Conservation (phyloP, 768 basidiomycete genomes). For the Phanerodontia chrysosporium region DNA sequence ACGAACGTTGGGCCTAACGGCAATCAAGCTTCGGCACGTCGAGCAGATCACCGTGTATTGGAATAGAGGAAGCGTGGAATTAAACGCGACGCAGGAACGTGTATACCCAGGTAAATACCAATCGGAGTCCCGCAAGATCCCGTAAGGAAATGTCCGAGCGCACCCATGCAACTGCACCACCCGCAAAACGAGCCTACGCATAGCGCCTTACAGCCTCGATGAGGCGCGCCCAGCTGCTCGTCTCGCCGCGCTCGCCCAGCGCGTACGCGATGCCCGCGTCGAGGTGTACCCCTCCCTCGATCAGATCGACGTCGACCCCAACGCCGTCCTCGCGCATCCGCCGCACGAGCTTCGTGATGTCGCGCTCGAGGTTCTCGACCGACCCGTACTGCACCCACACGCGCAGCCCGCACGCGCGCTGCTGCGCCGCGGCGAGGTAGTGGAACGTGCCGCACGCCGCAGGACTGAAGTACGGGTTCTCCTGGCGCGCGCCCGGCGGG, state of each 20-base stretch:
- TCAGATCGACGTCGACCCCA: conserved; percentile 4
- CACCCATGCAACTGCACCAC: neutral
- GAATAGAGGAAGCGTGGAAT: neutral
- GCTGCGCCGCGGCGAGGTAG: conserved; percentile 3
- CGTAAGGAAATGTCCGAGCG: neutral
- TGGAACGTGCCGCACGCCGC: conserved; percentile 3
- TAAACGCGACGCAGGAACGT: neutral
- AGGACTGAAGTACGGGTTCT: conserved; percentile 10
- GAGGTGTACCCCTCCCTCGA: conserved; percentile 11
- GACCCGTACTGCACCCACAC: conserved; percentile 10
- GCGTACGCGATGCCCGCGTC: conserved; percentile 13
- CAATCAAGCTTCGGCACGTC: neutral
- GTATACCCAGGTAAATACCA: neutral
- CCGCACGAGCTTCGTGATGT: conserved; percentile 3
- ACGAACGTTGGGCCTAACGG: neutral
- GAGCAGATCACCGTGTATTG: neutral
- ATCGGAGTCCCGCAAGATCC: neutral
- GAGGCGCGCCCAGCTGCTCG: conserved; percentile 2
- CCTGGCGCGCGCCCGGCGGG: conserved; percentile 1
- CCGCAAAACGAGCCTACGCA: neutral
- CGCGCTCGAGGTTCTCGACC: conserved; percentile 7
- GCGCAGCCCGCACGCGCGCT: neutral
- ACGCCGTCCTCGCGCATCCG: conserved; percentile 15
- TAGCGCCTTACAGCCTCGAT: conserved; percentile 4
- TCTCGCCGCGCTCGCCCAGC: conserved; percentile 5